Evolutionary conservation across 1,284 basidiomycete genomes (phyloP).

Genomic region (Lentinula novae-zelandiae): DNA sequence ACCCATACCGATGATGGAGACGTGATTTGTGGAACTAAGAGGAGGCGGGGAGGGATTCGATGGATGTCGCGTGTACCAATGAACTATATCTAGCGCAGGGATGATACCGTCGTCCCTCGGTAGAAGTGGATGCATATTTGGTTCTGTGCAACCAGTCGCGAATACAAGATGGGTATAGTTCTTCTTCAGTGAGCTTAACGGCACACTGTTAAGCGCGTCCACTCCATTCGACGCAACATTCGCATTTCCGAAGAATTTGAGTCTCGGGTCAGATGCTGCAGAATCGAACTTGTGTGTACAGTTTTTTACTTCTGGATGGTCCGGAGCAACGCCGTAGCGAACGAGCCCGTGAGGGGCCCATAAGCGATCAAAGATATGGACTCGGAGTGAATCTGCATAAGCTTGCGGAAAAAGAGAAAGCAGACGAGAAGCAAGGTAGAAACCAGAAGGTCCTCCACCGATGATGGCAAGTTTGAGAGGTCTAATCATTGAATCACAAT

Average conservation of each 20-base stretch:
- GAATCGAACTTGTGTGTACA: conserved; percentile 94
- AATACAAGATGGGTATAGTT: conserved; percentile 83
- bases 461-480: conserved; percentile 70
- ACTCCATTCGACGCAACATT: conserved; percentile 41
- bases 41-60: conserved; percentile 52
- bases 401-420: conserved; percentile 55
- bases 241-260: conserved; percentile 93
- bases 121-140: conserved; percentile 47
- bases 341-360: conserved; percentile 96
- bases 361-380: conserved; percentile 91
- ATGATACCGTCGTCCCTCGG: conserved; percentile 23
- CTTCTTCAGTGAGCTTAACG: conserved; percentile 52
- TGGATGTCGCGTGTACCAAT: conserved; percentile 98
- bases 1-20: conserved; percentile 91
- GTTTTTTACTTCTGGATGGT: conserved; percentile 99
- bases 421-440: conserved; percentile 88
- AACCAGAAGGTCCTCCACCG: conserved; percentile 91
- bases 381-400: conserved; percentile 38
- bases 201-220: conserved; percentile 27
- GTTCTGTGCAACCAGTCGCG: conserved; percentile 75
- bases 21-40: conserved; percentile 61
- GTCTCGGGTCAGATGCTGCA: conserved; percentile 68
- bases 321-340: conserved; percentile 95
- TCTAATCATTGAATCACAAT: background rate
- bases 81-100: conserved; percentile 85